These are phyloP conservation scores for Tetrahymena malaccensis DNA, from an alignment of 73 alveolate species.

Conservation along the genomic window DNA sequence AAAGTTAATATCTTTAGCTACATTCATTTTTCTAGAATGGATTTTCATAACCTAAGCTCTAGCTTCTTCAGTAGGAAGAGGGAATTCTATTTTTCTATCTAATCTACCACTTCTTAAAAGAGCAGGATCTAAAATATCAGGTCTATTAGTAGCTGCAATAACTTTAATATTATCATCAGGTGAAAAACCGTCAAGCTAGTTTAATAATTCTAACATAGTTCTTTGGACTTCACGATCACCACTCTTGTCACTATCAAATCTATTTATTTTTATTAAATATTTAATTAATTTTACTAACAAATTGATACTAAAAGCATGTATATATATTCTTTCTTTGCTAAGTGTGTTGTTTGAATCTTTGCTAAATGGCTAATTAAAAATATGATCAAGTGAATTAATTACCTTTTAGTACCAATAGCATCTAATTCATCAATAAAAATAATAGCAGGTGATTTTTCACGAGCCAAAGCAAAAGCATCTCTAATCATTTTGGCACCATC, in stretches of 20 bases:
- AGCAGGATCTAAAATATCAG: slow-evolving; percentile 99
- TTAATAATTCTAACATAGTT: slow-evolving; percentile 98
- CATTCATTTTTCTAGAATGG: slow-evolving; percentile 99
- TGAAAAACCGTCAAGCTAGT: slow-evolving; percentile 97
- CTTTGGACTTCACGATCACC: slow-evolving; percentile 99
- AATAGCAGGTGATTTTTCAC: slow-evolving; percentile 98
- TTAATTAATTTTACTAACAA: neutral
- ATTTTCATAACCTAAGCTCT: slow-evolving; percentile 96
- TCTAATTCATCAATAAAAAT: slow-evolving; percentile 99
- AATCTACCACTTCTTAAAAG: slow-evolving; percentile 98
- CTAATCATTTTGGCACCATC: slow-evolving; percentile 99
- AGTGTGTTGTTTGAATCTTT: no score
- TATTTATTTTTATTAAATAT: neutral
- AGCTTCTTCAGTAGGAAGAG: slow-evolving; percentile 99
- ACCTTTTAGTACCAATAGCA: slow-evolving; percentile 99
- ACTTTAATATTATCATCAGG: slow-evolving; percentile 91
- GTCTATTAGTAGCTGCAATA: slow-evolving; percentile 81
- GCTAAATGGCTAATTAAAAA: no score
- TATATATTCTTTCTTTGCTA: no score
- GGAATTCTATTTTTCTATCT: slow-evolving; percentile 99
- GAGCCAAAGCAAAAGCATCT: slow-evolving; percentile 98
- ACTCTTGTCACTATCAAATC: slow-evolving; percentile 60
- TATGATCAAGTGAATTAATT: no score
- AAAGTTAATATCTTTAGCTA: slow-evolving; percentile 70
- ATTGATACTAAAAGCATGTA: neutral